Evolutionary conservation across 768 basidiomycete genomes (phyloP).

Genomic region (Leccinum subgranulosum): DNA sequence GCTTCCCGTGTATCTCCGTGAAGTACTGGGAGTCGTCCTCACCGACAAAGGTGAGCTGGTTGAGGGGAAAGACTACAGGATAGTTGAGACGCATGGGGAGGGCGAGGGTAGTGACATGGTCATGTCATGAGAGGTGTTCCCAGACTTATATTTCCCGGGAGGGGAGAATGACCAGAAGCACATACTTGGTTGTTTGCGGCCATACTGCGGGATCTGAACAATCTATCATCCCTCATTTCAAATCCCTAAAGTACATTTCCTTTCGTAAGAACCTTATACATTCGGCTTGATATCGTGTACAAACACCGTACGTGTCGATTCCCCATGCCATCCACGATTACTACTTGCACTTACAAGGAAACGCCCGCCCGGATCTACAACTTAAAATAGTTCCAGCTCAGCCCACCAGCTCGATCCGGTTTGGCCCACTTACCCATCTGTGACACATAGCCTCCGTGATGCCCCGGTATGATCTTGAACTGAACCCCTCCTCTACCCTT

Average conservation of each 20-base stretch:
- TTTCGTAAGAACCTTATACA: conserved; percentile 34
- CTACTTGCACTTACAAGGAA: conserved; percentile 92
- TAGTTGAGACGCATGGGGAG: conserved; percentile 30
- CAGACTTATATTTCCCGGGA: conserved; percentile 30
- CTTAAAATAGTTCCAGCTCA: conserved; percentile 40
- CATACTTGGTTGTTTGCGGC: conserved; percentile 27
- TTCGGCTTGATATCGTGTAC: conserved; percentile 78
- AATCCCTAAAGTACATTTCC: conserved; percentile 31
- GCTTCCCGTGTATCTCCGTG: conserved; percentile 48
- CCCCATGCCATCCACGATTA: conserved; percentile 92
- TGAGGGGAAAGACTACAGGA: conserved; percentile 33
- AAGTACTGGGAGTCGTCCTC: conserved; percentile 53
- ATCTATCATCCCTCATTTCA: conserved; percentile 22
- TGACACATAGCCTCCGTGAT: conserved; percentile 92
- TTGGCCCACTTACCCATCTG: conserved; percentile 72
- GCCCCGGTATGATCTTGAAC: conserved; percentile 94
- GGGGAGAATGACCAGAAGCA: conserved; percentile 34
- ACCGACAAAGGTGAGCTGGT: conserved; percentile 37
- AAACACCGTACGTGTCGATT: conserved; percentile 85
- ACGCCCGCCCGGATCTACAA: conserved; percentile 78
- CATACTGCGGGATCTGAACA: conserved; percentile 33
- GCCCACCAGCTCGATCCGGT: conserved; percentile 22
- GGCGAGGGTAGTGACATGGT: conserved; percentile 22
- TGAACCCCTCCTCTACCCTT: conserved; percentile 68
- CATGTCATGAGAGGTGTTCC: conserved; percentile 3